Evolutionary conservation across 352 stramenopile species (phyloP).

Genomic region (Globisporangium camurandrum): DNA sequence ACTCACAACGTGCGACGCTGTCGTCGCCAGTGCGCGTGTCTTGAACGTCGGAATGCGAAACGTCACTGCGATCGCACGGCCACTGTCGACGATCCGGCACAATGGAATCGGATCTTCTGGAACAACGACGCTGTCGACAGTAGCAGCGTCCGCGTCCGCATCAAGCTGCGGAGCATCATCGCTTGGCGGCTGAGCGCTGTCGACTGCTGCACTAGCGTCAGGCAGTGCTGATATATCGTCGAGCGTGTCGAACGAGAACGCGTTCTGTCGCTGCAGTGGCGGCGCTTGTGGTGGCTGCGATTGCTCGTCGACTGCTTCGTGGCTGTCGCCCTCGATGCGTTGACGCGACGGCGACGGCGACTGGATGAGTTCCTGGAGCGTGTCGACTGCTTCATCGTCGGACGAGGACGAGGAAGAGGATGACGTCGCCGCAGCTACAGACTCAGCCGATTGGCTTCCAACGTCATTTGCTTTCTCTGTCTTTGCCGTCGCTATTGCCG

Average conservation of each 20-base stretch:
- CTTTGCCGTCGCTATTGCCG: not conserved
- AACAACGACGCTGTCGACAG: not conserved
- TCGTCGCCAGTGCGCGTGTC: not conserved
- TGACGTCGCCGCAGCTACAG: not conserved
- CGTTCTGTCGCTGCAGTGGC: constrained; percentile 6
- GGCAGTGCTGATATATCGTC: too few species aligned
- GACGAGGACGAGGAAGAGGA: not conserved
- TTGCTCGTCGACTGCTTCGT: not conserved
- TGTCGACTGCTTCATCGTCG: not conserved
- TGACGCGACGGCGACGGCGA: too few species aligned
- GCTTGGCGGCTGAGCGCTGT: constrained; percentile 1
- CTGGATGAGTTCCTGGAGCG: too few species aligned
- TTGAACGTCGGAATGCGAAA: constrained; percentile 15
- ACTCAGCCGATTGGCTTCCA: not conserved
- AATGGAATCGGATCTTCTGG: not conserved
- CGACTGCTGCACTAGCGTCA: too few species aligned
- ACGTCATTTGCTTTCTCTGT: not conserved
- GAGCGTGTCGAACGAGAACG: constrained; percentile 16
- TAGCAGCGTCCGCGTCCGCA: not conserved
- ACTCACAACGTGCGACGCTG: constrained; percentile 1
- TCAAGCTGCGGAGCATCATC: not conserved
- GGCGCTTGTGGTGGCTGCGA: not conserved
- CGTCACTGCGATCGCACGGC: constrained; percentile 11
- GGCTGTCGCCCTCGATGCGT: too few species aligned
- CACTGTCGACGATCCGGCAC: constrained; percentile 8